Base-by-base conservation (phyloP, 1,139 yeast genomes). In the Pneumocystis murina region DNA sequence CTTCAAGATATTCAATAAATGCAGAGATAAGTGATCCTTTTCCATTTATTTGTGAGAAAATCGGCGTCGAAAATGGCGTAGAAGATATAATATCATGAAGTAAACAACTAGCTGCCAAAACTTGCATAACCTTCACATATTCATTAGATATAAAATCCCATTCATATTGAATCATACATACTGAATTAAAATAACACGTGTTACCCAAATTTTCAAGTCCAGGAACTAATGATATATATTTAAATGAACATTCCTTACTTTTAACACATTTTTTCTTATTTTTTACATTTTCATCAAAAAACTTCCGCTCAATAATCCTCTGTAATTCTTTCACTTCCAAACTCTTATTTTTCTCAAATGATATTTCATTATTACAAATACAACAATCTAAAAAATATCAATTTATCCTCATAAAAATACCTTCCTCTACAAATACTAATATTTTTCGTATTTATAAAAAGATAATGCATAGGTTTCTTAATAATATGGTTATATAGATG, bases 131-230 rank as follows among this genome's bases (percentile, higher is more conserved):
- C 59, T 58, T 58, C 1, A 58, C 17, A 58, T 28, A 35, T 57
- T 57, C 17, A 12, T 57, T 57, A 58, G n/a, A 58, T 17, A 24
- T 10, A 58, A 24, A 58, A 20, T 24, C 20, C 3, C 20, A 41
- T 43, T 20, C 30, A 43, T 7, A 10, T 1, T 10, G 17, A 20
- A 43, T 28, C 16, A 43, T 20, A 8, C 41, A 39, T 58, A 62
- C 64, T 17, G 66, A 64, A 58, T 66, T 66, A 59, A 66, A 66
- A 62, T 63, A 66, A 60, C 67, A 66, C 20, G 67, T 66, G 40
- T 66, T 65, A 41, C 67, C 67, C n/a, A 66, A 54, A 24, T 66
- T 66, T 20, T 62, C 60, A 28, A 66, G 59, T 1, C 67, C 67
- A n/a, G 67, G 68, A 7, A 43, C 55, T 4, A 43, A 43, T 8